Conservation (phyloP, 2,329 filamentous ascomycete species). For the Phialocephala sp. region DNA sequence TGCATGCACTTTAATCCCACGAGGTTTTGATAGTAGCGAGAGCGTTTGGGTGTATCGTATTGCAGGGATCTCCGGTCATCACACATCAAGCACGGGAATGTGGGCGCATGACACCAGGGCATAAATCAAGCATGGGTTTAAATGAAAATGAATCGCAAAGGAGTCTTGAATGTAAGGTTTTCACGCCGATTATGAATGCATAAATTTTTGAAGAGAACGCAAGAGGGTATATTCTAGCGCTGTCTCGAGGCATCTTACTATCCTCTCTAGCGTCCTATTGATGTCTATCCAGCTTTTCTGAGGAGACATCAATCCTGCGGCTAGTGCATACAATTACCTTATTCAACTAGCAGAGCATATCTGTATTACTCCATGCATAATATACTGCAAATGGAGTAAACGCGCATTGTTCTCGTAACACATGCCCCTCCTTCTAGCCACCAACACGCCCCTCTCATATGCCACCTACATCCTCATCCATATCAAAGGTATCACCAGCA, state of each 20-base stretch:
- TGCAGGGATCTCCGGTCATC: slow-evolving; percentile 1
- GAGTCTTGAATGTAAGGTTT: too few species aligned
- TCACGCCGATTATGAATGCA: too few species aligned
- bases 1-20: not conserved
- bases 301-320: not conserved
- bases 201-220: too few species aligned
- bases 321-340: not conserved
- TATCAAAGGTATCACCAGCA: slow-evolving; percentile 38
- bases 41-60: slow-evolving; percentile 8
- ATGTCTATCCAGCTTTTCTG: not conserved
- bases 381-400: not conserved
- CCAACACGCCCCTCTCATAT: slow-evolving; percentile 1
- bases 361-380: not conserved
- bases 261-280: not conserved
- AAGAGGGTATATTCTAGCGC: not conserved
- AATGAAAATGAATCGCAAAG: not conserved
- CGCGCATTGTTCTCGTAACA: not conserved
- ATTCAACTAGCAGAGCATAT: not conserved
- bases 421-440: not conserved
- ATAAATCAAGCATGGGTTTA: slow-evolving; percentile 1
- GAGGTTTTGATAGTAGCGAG: slow-evolving; percentile 1
- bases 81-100: not conserved
- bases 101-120: not conserved
- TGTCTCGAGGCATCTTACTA: not conserved
- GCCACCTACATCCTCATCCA: slow-evolving; percentile 30